Conservation (phyloP, 768 basidiomycete genomes). For the Termitomyces sp. region DNA sequence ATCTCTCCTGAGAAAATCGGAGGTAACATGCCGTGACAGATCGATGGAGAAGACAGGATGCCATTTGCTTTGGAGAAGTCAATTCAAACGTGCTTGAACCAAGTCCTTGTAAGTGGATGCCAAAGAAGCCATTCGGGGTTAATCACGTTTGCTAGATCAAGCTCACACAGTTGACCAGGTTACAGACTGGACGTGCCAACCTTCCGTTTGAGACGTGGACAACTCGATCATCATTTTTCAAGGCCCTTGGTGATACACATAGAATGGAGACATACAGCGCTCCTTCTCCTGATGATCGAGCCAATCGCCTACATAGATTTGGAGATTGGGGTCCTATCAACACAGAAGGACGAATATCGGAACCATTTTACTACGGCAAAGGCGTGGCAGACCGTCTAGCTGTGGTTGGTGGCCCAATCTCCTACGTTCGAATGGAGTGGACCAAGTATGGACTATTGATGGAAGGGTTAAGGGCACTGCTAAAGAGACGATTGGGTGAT, state of each 20-base stretch:
- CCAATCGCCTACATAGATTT: slow-evolving; percentile 10
- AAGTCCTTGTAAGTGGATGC: neutral
- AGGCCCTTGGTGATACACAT: neutral
- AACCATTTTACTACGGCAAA: slow-evolving; percentile 14
- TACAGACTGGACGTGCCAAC: neutral
- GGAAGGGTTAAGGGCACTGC: slow-evolving; percentile 12
- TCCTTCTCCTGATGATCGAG: neutral
- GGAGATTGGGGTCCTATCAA: slow-evolving; percentile 8
- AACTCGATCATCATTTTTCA: neutral
- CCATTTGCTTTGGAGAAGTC: too few relatives aligned
- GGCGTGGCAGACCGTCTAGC: slow-evolving; percentile 14
- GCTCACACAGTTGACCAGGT: neutral
- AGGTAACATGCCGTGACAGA: neutral
- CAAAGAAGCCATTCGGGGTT: neutral
- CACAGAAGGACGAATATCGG: neutral
- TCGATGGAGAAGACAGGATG: neutral
- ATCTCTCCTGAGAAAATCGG: too few relatives aligned
- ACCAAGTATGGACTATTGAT: slow-evolving; percentile 13
- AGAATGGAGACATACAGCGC: neutral
- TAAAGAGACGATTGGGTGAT: slow-evolving; percentile 1
- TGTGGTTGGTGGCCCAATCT: slow-evolving; percentile 13
- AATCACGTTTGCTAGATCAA: neutral
- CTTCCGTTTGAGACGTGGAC: neutral
- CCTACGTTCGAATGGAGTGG: slow-evolving; percentile 16
- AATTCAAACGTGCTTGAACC: neutral